A percentile compares a stretch with the other conserved stretches of the same genome.
These are phyloP conservation scores for Mycena kentingensis DNA, from an alignment of 768 basidiomycete genomes.

Conservation along the genomic window DNA sequence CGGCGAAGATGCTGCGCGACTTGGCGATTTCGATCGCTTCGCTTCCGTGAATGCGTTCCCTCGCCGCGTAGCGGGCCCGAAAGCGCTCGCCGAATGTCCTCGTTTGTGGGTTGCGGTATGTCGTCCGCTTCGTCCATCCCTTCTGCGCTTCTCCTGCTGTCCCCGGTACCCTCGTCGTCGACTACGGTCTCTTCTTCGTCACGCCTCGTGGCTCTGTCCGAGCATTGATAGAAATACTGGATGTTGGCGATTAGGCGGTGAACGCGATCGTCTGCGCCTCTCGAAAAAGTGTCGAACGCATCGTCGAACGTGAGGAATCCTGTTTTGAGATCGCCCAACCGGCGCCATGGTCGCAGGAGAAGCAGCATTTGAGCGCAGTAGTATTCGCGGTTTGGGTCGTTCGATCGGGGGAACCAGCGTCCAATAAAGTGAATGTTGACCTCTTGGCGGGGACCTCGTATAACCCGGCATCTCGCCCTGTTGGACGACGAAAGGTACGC, in stretches of 20 bases:
- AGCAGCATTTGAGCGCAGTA: conserved; percentile 35
- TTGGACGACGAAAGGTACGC: conserved; percentile 26
- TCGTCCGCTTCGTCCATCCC: neutral
- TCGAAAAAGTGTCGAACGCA: conserved; percentile 24
- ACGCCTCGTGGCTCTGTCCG: conserved; percentile 9
- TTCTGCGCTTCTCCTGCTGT: neutral
- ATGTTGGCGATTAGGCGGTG: conserved; percentile 27
- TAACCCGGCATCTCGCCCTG: conserved; percentile 19
- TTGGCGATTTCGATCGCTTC: no score
- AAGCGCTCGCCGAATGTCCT: neutral
- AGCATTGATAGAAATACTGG: conserved; percentile 37
- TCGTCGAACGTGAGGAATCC: conserved; percentile 19
- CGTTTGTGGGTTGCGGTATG: no score
- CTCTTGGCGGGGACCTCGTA: conserved; percentile 30
- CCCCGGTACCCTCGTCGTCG: conserved; percentile 6
- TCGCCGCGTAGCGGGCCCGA: no score
- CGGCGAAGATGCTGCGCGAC: no score
- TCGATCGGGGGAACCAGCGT: conserved; percentile 28
- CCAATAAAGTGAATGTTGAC: conserved; percentile 37
- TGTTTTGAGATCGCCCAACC: conserved; percentile 26
- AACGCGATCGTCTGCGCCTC: neutral
- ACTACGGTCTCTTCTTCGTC: conserved; percentile 1
- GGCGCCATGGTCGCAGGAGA: conserved; percentile 39
- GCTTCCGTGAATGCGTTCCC: no score
- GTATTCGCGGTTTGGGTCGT: conserved; percentile 16